Evolutionary conservation across 352 stramenopile species (phyloP).

Genomic region (Globisporangium polare): DNA sequence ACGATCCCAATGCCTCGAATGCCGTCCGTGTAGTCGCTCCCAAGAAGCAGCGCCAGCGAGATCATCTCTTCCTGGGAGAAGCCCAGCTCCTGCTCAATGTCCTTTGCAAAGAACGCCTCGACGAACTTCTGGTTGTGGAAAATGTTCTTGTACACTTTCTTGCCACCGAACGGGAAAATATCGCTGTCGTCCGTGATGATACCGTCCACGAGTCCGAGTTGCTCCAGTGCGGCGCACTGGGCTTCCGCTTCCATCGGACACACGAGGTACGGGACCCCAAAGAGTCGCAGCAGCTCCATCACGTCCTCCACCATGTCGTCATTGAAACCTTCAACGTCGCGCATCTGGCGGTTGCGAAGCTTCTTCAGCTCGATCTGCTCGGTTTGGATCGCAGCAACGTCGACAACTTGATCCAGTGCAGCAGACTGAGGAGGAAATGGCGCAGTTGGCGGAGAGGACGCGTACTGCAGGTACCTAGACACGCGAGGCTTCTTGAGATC

Average conservation of each 20-base stretch:
- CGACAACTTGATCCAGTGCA: conserved; percentile 16
- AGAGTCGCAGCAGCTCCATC: conserved; percentile 95
- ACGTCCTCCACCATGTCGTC: conserved; percentile 98
- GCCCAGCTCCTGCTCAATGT: conserved; percentile 91
- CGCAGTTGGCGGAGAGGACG: conserved; percentile 15
- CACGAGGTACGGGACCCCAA: conserved; percentile 98
- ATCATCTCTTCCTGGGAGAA: conserved; percentile 92
- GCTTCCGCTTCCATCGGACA: conserved; percentile 99
- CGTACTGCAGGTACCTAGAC: conserved; percentile 53
- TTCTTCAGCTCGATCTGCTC: conserved; percentile 77
- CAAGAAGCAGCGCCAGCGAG: conserved; percentile 90
- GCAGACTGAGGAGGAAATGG: not conserved
- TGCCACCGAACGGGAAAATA: conserved; percentile 93
- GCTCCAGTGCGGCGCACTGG: conserved; percentile 96
- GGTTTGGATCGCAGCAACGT: conserved; percentile 37
- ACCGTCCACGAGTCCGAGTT: conserved; percentile 95
- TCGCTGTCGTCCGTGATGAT: conserved; percentile 98
- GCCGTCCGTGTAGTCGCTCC: conserved; percentile 95
- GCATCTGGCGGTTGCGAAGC: conserved; percentile 67
- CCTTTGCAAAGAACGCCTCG: conserved; percentile 93
- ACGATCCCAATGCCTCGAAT: conserved; percentile 81
- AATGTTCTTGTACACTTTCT: conserved; percentile 98
- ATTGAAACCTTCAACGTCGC: conserved; percentile 93
- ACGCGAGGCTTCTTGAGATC: conserved; percentile 17
- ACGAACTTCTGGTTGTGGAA: conserved; percentile 99